Evolutionary conservation across 345 rosid genomes (phyloP).

Genomic region (Corymbia maculata): DNA sequence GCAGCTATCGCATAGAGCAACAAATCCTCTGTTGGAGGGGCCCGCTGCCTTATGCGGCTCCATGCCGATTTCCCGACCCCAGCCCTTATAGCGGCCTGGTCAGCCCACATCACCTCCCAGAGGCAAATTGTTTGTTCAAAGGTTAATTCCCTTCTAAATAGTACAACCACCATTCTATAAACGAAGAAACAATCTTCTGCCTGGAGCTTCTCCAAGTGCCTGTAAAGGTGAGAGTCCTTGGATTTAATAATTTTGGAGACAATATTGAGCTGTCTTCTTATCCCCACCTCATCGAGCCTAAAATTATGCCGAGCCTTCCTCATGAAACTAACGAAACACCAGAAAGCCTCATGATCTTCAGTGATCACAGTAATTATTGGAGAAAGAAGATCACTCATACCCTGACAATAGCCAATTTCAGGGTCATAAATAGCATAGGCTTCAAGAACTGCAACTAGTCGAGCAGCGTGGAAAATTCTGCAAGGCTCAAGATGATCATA

Average conservation of each 20-base stretch:
- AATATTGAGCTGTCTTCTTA: constrained; percentile 69
- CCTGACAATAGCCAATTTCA: constrained; percentile 98
- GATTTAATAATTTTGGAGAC: constrained; percentile 81
- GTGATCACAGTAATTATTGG: constrained; percentile 71
- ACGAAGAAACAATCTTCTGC: constrained; percentile 98
- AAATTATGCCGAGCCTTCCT: constrained; percentile 93
- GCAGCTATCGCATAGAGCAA: constrained; percentile 85
- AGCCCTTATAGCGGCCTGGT: constrained; percentile 88
- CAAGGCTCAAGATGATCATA: constrained; percentile 68
- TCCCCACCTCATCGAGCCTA: constrained; percentile 88
- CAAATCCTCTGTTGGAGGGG: constrained; percentile 88
- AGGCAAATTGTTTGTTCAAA: constrained; percentile 79
- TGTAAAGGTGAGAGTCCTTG: constrained; percentile 84
- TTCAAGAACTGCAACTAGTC: constrained; percentile 89
- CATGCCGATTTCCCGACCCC: constrained; percentile 82
- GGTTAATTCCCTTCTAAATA: constrained; percentile 81
- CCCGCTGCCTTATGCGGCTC: constrained; percentile 72
- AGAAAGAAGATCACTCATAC: constrained; percentile 96
- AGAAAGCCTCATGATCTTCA: constrained; percentile 85
- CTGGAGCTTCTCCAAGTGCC: constrained; percentile 80
- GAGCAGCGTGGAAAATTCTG: constrained; percentile 84
- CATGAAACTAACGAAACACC: constrained; percentile 98
- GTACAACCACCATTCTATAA: constrained; percentile 92
- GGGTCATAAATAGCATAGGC: constrained; percentile 87
- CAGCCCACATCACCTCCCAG: constrained; percentile 99